These are phyloP conservation scores for Sutorius eximius DNA, from an alignment of 1,284 basidiomycete genomes.

Conservation along the genomic window DNA sequence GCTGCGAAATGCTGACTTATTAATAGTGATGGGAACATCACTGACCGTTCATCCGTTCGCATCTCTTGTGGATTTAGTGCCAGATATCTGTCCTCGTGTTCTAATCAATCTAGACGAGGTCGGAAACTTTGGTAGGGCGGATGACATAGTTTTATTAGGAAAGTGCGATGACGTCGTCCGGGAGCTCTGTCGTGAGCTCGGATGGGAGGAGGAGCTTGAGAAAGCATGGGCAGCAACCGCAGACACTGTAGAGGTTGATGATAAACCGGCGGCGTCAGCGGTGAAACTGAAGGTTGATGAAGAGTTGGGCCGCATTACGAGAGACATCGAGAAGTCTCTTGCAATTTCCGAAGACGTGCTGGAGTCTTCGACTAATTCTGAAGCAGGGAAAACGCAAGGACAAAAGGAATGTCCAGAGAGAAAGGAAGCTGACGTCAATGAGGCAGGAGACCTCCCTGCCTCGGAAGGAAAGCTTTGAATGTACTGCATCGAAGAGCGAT, in stretches of 20 bases:
- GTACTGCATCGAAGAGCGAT: no score
- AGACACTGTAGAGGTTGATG: conserved; percentile 24
- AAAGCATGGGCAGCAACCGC: conserved; percentile 55
- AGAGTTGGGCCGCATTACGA: conserved; percentile 39
- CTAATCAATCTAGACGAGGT: conserved; percentile 67
- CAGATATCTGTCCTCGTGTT: conserved; percentile 54
- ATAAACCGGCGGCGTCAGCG: conserved; percentile 8
- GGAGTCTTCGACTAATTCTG: not conserved
- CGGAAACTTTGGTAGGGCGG: conserved; percentile 50
- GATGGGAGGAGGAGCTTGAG: conserved; percentile 67
- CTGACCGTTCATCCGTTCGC: conserved; percentile 81
- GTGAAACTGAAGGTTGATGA: conserved; percentile 22
- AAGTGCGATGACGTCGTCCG: conserved; percentile 67
- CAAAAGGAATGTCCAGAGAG: not conserved
- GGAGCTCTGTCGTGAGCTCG: conserved; percentile 60
- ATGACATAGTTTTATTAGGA: conserved; percentile 64
- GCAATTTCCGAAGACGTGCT: conserved; percentile 15
- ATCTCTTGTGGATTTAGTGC: conserved; percentile 53
- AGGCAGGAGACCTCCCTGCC: not conserved
- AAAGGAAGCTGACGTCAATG: not conserved
- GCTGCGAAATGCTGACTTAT: conserved; percentile 71
- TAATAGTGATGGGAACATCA: conserved; percentile 93
- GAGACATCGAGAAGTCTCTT: conserved; percentile 33
- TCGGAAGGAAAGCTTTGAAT: conserved; percentile 6
- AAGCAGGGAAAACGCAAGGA: not conserved